Evolutionary conservation across 495 filamentous ascomycete species (phyloP).

Genomic region (Halenospora varia): DNA sequence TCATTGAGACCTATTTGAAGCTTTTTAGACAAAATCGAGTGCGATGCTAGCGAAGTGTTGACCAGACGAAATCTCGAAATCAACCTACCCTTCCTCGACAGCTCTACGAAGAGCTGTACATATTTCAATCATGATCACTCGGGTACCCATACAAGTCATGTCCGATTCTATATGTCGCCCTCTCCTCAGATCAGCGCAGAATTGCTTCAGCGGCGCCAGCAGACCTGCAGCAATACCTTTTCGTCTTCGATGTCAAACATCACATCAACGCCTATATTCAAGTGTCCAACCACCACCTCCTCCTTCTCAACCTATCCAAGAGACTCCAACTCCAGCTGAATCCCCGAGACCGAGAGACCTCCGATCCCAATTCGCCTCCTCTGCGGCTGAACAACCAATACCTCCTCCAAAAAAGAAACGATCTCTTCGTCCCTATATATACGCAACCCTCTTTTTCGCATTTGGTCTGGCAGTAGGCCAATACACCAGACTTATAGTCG

Average conservation of each 20-base stretch:
- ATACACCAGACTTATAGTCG: constrained; percentile 29
- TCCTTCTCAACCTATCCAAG: not conserved
- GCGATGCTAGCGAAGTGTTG: not conserved
- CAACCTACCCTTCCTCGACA: not conserved
- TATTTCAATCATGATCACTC: constrained; percentile 7
- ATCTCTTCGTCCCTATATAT: constrained; percentile 23
- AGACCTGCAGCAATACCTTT: too few relatives aligned
- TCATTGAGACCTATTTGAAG: too few relatives aligned
- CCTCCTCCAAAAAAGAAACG: constrained; percentile 16
- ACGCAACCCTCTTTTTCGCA: constrained; percentile 31
- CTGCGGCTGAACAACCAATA: not conserved
- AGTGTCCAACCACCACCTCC: constrained; percentile 4
- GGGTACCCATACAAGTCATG: not conserved
- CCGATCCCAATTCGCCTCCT: constrained; percentile 20
- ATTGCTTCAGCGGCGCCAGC: not conserved
- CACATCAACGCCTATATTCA: constrained; percentile 6
- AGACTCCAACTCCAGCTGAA: not conserved
- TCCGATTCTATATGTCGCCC: not conserved
- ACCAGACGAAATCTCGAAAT: not conserved
- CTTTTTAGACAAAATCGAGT: not conserved
- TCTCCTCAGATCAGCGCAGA: not conserved
- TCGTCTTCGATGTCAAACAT: too few relatives aligned
- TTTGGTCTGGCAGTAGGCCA: constrained; percentile 33
- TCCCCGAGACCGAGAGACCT: constrained; percentile 8
- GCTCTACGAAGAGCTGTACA: not conserved